These are phyloP conservation scores for Coemansia sp. DNA, from an alignment of 192 early-diverging fungal species.

Conservation along the genomic window DNA sequence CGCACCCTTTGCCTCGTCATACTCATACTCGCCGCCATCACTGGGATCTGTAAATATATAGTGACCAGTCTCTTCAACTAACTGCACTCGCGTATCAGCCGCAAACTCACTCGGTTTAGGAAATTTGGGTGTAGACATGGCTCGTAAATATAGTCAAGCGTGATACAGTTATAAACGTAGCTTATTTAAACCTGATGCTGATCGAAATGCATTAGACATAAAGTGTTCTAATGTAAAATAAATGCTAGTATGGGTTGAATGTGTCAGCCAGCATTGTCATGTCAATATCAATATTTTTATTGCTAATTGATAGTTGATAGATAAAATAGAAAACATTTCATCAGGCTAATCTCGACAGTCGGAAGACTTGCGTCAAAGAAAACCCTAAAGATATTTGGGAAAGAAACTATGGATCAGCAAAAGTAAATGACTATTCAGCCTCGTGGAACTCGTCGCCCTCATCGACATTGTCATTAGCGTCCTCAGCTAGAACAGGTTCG, in stretches of 20 bases:
- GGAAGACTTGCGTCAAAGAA: not conserved
- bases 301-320: not conserved
- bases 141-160: not conserved
- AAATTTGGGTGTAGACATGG: conserved; percentile 25
- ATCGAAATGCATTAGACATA: no score
- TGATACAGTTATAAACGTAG: no score
- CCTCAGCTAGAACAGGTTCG: not conserved
- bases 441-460: conserved; percentile 47
- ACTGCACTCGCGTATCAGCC: conserved; percentile 59
- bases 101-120: conserved; percentile 51
- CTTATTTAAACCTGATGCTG: no score
- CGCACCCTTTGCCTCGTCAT: conserved; percentile 70
- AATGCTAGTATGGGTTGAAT: not conserved
- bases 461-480: not conserved
- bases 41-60: conserved; percentile 74
- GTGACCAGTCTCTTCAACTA: conserved; percentile 70
- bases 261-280: no score
- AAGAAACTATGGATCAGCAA: not conserved
- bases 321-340: not conserved
- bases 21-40: conserved; percentile 82
- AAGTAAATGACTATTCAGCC: conserved; percentile 1
- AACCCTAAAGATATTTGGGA: not conserved
- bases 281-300: not conserved
- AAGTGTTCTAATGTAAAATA: no score
- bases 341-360: not conserved